phyloP scores from a whole-genome alignment of 2,329 filamentous ascomycete species.

The Cadophora luteo-olivacea region DNA sequence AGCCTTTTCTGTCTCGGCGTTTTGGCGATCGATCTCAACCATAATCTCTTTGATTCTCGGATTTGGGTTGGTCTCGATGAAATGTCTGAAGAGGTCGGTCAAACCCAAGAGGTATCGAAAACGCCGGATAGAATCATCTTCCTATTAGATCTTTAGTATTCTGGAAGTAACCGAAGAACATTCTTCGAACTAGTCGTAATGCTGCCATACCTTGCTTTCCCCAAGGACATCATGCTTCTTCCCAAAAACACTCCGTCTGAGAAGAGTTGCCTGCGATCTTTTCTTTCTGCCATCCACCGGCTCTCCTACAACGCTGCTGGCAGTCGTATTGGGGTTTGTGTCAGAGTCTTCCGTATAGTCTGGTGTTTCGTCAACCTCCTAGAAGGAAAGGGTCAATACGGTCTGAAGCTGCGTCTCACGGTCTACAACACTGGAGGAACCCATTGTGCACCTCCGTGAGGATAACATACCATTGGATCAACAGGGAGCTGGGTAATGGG shows the following conservation, averaged over 20 bases:
- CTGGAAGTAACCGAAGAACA: background rate
- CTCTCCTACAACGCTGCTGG: constrained; percentile 87
- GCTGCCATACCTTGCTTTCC: constrained; percentile 78
- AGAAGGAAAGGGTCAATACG: constrained; percentile 16
- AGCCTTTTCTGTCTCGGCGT: constrained; percentile 71
- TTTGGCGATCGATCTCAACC: constrained; percentile 91
- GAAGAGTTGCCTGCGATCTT: constrained; percentile 84
- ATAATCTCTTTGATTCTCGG: constrained; percentile 94
- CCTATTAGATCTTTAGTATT: constrained; percentile 55
- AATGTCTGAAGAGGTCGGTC: constrained; percentile 97
- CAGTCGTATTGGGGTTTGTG: constrained; percentile 72
- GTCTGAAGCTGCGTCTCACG: background rate
- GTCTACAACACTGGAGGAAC: background rate
- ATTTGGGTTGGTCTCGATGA: constrained; percentile 97
- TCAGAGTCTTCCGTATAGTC: constrained; percentile 73
- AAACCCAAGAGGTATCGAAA: constrained; percentile 95
- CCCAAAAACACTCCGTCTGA: constrained; percentile 90
- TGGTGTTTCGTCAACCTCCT: constrained; percentile 69
- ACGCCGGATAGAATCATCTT: constrained; percentile 92
- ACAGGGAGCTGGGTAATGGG: constrained; percentile 43
- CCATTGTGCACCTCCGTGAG: background rate
- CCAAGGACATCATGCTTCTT: constrained; percentile 93
- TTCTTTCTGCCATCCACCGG: constrained; percentile 80
- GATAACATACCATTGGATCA: constrained; percentile 44
- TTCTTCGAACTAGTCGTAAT: background rate